These are phyloP conservation scores for Capsicum baccatum DNA, from an alignment of 257 asterid genomes.

Conservation along the genomic window DNA sequence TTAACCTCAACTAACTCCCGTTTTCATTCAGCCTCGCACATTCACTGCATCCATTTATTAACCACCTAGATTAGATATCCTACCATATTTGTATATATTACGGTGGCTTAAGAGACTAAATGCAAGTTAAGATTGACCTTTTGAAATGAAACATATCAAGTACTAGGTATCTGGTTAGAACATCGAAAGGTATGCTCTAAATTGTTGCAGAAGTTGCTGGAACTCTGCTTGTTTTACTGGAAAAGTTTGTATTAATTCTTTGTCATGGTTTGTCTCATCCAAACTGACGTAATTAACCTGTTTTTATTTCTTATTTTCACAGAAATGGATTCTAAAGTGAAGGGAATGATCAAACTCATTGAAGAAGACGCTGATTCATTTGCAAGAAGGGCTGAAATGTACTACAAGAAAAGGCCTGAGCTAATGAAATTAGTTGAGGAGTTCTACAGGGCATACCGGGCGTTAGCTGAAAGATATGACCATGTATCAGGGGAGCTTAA, in stretches of 20 bases:
- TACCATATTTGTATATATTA: not conserved
- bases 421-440: constrained; percentile 30
- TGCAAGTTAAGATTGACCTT: not conserved
- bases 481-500: constrained; percentile 86
- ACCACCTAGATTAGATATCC: not conserved
- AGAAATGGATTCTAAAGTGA: no score
- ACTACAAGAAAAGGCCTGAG: constrained; percentile 31
- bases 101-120: not conserved
- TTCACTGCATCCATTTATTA: not conserved
- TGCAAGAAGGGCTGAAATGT: no score
- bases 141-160: not conserved
- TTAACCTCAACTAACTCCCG: not conserved
- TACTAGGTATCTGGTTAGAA: not conserved
- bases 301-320: constrained; percentile 30
- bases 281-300: constrained; percentile 14
- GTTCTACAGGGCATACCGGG: constrained; percentile 27
- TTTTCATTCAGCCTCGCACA: not conserved
- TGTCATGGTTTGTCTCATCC: not conserved
- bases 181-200: not conserved
- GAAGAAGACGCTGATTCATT: no score
- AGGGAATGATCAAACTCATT: no score
- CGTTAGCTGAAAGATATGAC: constrained; percentile 28
- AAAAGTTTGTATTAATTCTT: not conserved
- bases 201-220: not conserved
- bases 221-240: constrained; percentile 1